phyloP scores from a whole-genome alignment of 1,139 yeast genomes.

The Candida anutae region DNA sequence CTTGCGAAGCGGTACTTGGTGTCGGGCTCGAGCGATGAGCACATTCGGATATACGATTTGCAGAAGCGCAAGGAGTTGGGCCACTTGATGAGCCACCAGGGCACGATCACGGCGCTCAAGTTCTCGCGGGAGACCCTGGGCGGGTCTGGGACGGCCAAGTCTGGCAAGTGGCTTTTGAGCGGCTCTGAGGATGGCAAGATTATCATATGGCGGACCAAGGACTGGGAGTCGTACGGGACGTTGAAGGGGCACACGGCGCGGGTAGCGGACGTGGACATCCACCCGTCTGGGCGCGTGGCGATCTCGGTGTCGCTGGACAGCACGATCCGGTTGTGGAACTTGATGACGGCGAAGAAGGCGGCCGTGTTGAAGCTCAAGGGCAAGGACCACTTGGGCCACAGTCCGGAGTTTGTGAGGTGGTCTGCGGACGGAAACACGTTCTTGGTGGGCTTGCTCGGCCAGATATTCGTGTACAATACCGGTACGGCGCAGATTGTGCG shows the following conservation, averaged over 20 bases:
- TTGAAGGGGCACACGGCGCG: conserved; percentile 79
- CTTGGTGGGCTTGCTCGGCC: conserved; percentile 65
- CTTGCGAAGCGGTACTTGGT: conserved; percentile 79
- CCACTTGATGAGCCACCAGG: conserved; percentile 80
- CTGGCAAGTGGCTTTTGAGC: conserved; percentile 81
- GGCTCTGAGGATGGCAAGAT: conserved; percentile 91
- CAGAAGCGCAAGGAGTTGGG: conserved; percentile 94
- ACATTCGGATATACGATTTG: conserved; percentile 85
- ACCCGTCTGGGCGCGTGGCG: conserved; percentile 89
- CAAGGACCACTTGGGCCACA: conserved; percentile 54
- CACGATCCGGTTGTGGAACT: conserved; percentile 84
- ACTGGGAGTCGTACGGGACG: conserved; percentile 90
- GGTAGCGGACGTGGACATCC: conserved; percentile 79
- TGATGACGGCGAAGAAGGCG: conserved; percentile 97
- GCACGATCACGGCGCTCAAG: conserved; percentile 70
- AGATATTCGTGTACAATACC: conserved; percentile 59
- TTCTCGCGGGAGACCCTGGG: conserved; percentile 43
- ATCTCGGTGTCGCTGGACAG: conserved; percentile 81
- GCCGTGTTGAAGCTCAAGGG: conserved; percentile 71
- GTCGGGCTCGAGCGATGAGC: conserved; percentile 95
- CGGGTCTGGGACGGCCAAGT: conserved; percentile 20
- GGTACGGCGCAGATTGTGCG: conserved; percentile 51
- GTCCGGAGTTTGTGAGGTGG: conserved; percentile 65
- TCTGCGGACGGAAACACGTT: conserved; percentile 55
- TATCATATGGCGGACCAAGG: conserved; percentile 90